These are phyloP conservation scores for Pleurotus giganteus DNA, from an alignment of 768 basidiomycete genomes.

Conservation along the genomic window DNA sequence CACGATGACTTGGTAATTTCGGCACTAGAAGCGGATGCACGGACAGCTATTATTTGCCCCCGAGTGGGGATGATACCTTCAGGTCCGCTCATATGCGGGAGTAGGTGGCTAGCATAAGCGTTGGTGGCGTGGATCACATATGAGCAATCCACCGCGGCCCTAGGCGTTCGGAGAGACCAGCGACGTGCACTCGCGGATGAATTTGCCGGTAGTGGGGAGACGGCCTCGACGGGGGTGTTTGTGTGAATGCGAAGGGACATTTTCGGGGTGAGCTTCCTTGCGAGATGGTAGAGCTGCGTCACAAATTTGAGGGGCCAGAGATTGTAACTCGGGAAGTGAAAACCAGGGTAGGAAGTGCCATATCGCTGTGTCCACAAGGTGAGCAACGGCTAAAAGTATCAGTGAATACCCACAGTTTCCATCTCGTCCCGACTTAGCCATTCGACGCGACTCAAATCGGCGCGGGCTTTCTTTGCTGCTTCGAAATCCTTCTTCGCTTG, in stretches of 20 bases:
- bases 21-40: constrained; percentile 31
- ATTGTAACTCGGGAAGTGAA: constrained; percentile 56
- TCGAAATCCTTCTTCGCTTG: constrained; percentile 43
- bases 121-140: constrained; percentile 88
- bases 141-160: constrained; percentile 59
- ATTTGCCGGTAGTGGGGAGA: constrained; percentile 23
- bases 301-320: constrained; percentile 85
- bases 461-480: constrained; percentile 52
- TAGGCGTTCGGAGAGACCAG: constrained; percentile 61
- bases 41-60: constrained; percentile 58
- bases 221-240: constrained; percentile 62
- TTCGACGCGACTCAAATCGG: constrained; percentile 39
- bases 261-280: constrained; percentile 24
- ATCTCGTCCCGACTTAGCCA: constrained; percentile 50
- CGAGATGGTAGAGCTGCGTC: constrained; percentile 54
- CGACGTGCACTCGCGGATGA: constrained; percentile 21
- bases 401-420: constrained; percentile 35
- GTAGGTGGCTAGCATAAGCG: constrained; percentile 72
- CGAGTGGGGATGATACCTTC: constrained; percentile 66
- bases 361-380: constrained; percentile 27
- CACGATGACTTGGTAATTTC: constrained; percentile 44
- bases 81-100: constrained; percentile 63
- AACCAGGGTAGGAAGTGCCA: constrained; percentile 50
- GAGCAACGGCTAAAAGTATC: not conserved
- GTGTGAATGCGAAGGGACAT: constrained; percentile 64